Evolutionary conservation across 305 asterid species (phyloP).

Genomic region (Galium porrigens): DNA sequence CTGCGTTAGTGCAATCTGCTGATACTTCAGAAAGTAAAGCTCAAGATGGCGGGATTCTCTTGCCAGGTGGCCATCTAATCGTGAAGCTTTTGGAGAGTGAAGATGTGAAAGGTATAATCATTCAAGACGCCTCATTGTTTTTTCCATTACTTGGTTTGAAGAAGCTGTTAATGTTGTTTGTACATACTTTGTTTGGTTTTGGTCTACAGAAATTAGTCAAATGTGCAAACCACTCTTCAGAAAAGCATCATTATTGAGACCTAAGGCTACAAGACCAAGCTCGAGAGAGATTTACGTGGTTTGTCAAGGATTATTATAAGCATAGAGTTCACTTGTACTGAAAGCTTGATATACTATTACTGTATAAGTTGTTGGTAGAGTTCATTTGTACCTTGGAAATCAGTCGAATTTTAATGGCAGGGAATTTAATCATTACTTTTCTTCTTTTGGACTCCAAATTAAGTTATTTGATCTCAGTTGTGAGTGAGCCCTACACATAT

Average conservation of each 20-base stretch:
- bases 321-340: neutral
- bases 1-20: conserved; percentile 19
- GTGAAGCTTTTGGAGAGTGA: conserved; percentile 82
- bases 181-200: neutral
- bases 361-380: neutral
- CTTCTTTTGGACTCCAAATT: neutral
- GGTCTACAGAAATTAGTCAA: conserved; percentile 38
- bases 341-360: neutral
- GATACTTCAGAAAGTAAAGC: conserved; percentile 15
- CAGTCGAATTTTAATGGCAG: neutral
- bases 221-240: conserved; percentile 61
- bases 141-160: neutral
- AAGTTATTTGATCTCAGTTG: neutral
- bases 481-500: neutral
- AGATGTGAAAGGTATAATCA: conserved; percentile 48
- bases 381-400: neutral
- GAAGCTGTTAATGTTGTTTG: neutral
- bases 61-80: conserved; percentile 60
- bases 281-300: conserved; percentile 76
- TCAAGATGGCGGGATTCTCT: conserved; percentile 28
- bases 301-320: conserved; percentile 42
- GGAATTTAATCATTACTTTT: neutral
- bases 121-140: neutral
- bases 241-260: conserved; percentile 74
- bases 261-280: conserved; percentile 67